Evolutionary conservation across 345 rosid genomes (phyloP).

Genomic region (Crucihimalaya himalaica): DNA sequence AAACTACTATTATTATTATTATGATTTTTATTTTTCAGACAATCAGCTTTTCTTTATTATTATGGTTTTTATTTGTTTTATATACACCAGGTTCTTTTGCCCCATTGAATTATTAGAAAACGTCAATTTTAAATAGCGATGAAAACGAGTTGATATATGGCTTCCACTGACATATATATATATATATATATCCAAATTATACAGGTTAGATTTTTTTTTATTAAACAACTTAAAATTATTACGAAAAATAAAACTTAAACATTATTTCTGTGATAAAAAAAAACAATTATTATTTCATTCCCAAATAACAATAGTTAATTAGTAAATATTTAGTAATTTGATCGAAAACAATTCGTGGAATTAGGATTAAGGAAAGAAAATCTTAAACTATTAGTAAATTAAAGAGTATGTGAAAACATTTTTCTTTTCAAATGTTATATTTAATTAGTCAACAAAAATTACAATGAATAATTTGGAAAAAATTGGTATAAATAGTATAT

Average conservation of each 20-base stretch:
- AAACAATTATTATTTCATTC: neutral
- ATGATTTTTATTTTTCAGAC: neutral
- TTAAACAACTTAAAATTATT: neutral
- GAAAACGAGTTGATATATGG: constrained; percentile 9
- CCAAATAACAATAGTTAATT: neutral
- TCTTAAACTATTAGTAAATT: neutral
- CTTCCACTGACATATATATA: neutral
- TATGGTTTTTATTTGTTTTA: neutral
- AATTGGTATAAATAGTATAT: too few relatives aligned
- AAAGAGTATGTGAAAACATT: neutral
- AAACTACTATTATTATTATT: neutral
- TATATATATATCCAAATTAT: neutral
- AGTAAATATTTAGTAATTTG: neutral
- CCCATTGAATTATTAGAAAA: neutral
- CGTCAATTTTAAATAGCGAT: neutral
- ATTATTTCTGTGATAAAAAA: too few relatives aligned
- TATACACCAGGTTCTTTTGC: neutral
- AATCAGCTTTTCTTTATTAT: neutral
- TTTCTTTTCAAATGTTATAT: too few relatives aligned
- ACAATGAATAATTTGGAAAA: too few relatives aligned
- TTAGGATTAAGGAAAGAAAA: too few relatives aligned
- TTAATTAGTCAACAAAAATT: too few relatives aligned
- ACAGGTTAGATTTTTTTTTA: neutral
- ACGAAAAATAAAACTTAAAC: neutral
- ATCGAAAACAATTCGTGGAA: neutral